Evolutionary conservation across 129 eudicot species (phyloP).

Genomic region (Pulicaria dysenterica): DNA sequence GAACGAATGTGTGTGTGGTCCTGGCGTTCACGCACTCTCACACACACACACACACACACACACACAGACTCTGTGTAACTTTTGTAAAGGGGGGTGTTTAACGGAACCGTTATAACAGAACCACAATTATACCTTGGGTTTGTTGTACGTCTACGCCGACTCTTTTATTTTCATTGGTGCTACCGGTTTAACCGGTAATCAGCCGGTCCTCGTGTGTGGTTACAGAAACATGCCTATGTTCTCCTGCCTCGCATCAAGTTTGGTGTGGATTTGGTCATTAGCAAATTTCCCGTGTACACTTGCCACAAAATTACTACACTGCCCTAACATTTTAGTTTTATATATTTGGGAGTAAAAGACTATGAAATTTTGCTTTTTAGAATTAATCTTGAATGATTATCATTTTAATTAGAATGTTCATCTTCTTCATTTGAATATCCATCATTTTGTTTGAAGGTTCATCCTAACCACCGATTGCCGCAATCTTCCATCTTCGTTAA

Average conservation of each 20-base stretch:
- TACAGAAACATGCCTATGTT: conserved; percentile 31
- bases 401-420: too few species aligned
- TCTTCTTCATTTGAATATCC: too few species aligned
- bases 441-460: too few species aligned
- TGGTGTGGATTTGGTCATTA: conserved; percentile 42
- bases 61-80: conserved; percentile 17
- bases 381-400: too few species aligned
- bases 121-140: conserved; percentile 27
- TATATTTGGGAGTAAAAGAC: too few species aligned
- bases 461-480: too few species aligned
- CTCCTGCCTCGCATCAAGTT: conserved; percentile 23
- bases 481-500: too few species aligned
- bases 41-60: conserved; percentile 21
- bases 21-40: conserved; percentile 49
- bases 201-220: conserved; percentile 33
- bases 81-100: conserved; percentile 19
- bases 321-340: background rate
- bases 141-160: conserved; percentile 42
- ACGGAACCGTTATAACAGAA: conserved; percentile 61
- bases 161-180: conserved; percentile 17
- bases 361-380: too few species aligned
- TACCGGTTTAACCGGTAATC: conserved; percentile 36
- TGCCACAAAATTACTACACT: background rate
- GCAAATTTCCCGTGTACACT: conserved; percentile 31
- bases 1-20: conserved; percentile 36